Percentiles rank a stretch among this genome's conserved stretches.
These are phyloP conservation scores for Suhomyces vadensis DNA, from an alignment of 805 yeast genomes.

Conservation along the genomic window DNA sequence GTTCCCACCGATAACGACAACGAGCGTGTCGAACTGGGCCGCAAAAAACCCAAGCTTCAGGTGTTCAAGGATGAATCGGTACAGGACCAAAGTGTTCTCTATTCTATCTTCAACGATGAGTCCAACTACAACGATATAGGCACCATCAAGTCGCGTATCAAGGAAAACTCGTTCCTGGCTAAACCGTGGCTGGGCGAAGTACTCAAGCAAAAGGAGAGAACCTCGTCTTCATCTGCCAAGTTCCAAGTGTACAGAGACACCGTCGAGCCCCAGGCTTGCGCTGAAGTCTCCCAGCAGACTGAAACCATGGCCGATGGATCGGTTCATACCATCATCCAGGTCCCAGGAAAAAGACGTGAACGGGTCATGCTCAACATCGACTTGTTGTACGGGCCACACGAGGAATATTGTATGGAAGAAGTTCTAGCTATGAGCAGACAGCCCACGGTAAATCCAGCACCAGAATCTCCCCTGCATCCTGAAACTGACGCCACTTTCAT, in stretches of 20 bases:
- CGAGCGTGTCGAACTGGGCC: constrained; percentile 9
- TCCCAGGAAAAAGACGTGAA: constrained; percentile 62
- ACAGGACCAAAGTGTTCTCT: constrained; percentile 16
- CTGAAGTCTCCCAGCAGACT: constrained; percentile 8
- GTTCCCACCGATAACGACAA: constrained; percentile 12
- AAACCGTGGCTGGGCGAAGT: constrained; percentile 66
- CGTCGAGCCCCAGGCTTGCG: constrained; percentile 5
- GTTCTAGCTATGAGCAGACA: constrained; percentile 54
- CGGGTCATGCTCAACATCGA: constrained; percentile 60
- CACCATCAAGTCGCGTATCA: constrained; percentile 48
- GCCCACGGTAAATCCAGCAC: background rate
- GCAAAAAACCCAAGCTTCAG: constrained; percentile 35
- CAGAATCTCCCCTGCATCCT: background rate
- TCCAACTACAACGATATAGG: constrained; percentile 51
- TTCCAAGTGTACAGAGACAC: constrained; percentile 27
- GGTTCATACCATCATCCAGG: constrained; percentile 50
- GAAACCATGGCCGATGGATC: constrained; percentile 23
- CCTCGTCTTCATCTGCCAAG: constrained; percentile 26
- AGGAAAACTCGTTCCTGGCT: constrained; percentile 62
- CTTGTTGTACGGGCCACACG: constrained; percentile 48
- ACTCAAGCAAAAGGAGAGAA: constrained; percentile 43
- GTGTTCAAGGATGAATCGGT: constrained; percentile 39
- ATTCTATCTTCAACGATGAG: constrained; percentile 24
- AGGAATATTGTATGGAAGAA: constrained; percentile 66
- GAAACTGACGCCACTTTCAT: constrained; percentile 21